Evolutionary conservation across 257 asterid genomes (phyloP).

Genomic region (Cruciata laevipes): DNA sequence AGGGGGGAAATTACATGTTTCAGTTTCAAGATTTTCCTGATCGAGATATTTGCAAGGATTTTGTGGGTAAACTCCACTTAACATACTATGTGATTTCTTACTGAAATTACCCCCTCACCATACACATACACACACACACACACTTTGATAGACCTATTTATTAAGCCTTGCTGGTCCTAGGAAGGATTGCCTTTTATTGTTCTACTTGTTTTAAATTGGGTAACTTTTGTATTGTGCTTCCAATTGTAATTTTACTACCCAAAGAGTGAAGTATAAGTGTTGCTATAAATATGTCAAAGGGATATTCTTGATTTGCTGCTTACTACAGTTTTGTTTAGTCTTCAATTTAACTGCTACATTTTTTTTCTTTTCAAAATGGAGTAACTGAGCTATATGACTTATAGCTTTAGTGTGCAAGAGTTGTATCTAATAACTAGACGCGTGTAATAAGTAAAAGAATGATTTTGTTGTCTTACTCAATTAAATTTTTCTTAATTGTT

Average conservation of each 20-base stretch:
- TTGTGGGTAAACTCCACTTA: constrained; percentile 57
- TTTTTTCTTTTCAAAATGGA: too few relatives aligned
- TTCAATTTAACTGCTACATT: background rate
- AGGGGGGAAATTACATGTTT: constrained; percentile 68
- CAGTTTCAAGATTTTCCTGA: constrained; percentile 77
- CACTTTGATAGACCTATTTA: background rate
- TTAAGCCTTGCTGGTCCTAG: background rate
- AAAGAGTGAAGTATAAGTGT: background rate
- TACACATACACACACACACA: too few relatives aligned
- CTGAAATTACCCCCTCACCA: background rate
- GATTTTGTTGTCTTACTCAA: background rate
- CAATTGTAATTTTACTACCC: background rate
- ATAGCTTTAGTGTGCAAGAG: background rate
- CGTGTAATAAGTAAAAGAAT: background rate
- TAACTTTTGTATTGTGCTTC: background rate
- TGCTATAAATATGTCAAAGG: background rate
- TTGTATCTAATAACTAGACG: background rate
- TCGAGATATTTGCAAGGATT: constrained; percentile 81
- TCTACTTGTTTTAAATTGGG: background rate
- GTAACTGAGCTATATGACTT: background rate
- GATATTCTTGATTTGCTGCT: background rate
- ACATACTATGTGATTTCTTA: background rate
- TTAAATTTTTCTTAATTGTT: background rate
- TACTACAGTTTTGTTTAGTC: background rate
- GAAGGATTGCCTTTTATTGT: background rate